Percentiles rank a stretch among this genome's conserved stretches.
phyloP scores from a whole-genome alignment of 345 rosid species.

The Euphorbia pulcherrima region DNA sequence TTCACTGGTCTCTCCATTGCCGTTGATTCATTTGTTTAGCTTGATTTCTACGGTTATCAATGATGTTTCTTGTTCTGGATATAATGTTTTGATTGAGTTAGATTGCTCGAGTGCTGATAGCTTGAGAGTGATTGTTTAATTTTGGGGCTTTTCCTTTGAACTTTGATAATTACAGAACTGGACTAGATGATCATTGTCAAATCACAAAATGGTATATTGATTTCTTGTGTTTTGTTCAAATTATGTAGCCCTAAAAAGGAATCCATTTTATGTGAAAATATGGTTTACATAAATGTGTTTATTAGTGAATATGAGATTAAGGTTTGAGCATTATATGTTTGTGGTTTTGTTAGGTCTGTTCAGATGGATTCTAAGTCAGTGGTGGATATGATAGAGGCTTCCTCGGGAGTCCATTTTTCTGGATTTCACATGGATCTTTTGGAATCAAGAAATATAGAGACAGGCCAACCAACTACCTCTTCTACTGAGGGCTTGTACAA shows the following conservation, averaged over 20 bases:
- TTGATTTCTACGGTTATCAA: neutral
- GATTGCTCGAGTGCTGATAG: neutral
- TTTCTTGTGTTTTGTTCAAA: neutral
- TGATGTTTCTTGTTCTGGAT: neutral
- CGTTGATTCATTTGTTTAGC: neutral
- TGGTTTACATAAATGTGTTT: neutral
- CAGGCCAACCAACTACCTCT: constrained; percentile 46
- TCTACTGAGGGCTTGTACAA: constrained; percentile 48
- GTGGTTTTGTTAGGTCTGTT: constrained; percentile 20
- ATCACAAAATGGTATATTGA: neutral
- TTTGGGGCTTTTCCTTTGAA: neutral
- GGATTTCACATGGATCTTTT: constrained; percentile 78
- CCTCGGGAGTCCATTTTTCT: constrained; percentile 80
- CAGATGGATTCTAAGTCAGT: constrained; percentile 61
- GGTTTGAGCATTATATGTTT: neutral
- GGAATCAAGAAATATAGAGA: constrained; percentile 31
- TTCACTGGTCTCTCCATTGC: constrained; percentile 6
- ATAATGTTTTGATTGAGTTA: neutral
- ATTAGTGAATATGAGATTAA: neutral
- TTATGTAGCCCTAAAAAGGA: neutral
- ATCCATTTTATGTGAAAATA: neutral
- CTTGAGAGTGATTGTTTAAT: neutral
- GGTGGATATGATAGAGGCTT: constrained; percentile 82
- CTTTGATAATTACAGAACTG: neutral
- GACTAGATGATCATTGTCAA: neutral